phyloP scores from a whole-genome alignment of 345 rosid species.

The Hibiscus syriacus region DNA sequence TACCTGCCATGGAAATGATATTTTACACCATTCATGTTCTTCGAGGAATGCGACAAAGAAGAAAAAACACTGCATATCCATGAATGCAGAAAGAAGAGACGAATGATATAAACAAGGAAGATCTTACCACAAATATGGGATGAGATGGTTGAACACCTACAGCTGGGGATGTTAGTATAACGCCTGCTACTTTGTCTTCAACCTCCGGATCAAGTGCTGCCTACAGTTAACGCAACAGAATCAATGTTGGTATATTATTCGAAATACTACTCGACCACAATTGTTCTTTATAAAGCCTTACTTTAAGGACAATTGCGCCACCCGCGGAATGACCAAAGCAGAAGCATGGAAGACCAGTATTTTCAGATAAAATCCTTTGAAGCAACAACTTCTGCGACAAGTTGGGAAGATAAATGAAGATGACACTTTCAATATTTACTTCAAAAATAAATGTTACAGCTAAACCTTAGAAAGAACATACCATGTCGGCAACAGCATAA shows the following conservation, averaged over 20 bases:
- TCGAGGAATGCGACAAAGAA: too few relatives aligned
- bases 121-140: conserved; percentile 63
- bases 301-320: conserved; percentile 82
- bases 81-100: too few relatives aligned
- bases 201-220: conserved; percentile 62
- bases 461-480: conserved; percentile 24
- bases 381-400: conserved; percentile 57
- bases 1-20: conserved; percentile 50
- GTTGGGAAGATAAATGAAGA: neutral
- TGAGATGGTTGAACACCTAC: conserved; percentile 93
- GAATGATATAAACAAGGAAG: neutral
- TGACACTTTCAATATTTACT: neutral
- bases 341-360: conserved; percentile 76
- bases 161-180: conserved; percentile 88
- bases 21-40: too few relatives aligned
- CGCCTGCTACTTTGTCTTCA: conserved; percentile 50
- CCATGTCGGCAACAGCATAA: conserved; percentile 65
- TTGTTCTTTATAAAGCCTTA: conserved; percentile 12
- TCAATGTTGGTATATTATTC: neutral
- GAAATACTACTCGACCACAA: conserved; percentile 22
- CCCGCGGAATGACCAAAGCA: conserved; percentile 95
- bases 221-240: conserved; percentile 22
- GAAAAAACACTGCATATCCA: too few relatives aligned
- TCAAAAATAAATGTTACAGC: neutral
- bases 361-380: conserved; percentile 53